A percentile compares a stretch with the other conserved stretches of the same genome.
Evolutionary conservation across 805 yeast species (phyloP).

Genomic region (Starmerella gropengiesseri): DNA sequence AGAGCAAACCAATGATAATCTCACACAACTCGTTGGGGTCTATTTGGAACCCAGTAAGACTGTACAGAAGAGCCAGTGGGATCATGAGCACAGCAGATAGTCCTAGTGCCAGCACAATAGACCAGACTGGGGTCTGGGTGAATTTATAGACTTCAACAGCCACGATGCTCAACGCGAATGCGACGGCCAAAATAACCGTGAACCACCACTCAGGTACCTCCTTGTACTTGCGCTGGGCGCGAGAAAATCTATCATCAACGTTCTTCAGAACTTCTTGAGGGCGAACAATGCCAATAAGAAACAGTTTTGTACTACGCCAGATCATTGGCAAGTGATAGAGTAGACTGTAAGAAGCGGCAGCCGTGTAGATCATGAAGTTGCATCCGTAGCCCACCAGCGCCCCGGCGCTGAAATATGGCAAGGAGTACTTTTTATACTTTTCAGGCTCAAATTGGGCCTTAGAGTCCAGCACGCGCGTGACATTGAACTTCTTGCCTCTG

Average conservation of each 20-base stretch:
- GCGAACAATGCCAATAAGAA: not conserved
- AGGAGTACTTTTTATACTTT: constrained; percentile 44
- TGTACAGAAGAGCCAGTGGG: constrained; percentile 38
- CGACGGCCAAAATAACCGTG: constrained; percentile 33
- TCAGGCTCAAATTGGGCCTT: constrained; percentile 31
- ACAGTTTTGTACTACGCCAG: constrained; percentile 27
- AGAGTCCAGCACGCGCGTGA: not conserved
- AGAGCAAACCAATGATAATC: constrained; percentile 45
- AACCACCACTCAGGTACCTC: constrained; percentile 35
- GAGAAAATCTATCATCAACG: constrained; percentile 44
- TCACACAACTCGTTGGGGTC: constrained; percentile 40
- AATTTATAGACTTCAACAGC: constrained; percentile 31
- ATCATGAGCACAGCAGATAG: constrained; percentile 42
- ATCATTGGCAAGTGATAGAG: constrained; percentile 34
- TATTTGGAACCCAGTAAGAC: constrained; percentile 40
- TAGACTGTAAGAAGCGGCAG: constrained; percentile 40
- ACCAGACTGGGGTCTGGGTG: constrained; percentile 48
- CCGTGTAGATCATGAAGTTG: constrained; percentile 44
- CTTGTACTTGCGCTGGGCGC: constrained; percentile 47
- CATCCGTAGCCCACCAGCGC: constrained; percentile 48
- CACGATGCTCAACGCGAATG: constrained; percentile 38
- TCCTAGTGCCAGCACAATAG: constrained; percentile 42
- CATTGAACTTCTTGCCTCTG: constrained; percentile 9
- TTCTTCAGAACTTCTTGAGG: constrained; percentile 23
- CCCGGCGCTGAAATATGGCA: constrained; percentile 55